phyloP scores from a whole-genome alignment of 371 early-diverging fungal genomes.

The Syncephalastrum sp. region DNA sequence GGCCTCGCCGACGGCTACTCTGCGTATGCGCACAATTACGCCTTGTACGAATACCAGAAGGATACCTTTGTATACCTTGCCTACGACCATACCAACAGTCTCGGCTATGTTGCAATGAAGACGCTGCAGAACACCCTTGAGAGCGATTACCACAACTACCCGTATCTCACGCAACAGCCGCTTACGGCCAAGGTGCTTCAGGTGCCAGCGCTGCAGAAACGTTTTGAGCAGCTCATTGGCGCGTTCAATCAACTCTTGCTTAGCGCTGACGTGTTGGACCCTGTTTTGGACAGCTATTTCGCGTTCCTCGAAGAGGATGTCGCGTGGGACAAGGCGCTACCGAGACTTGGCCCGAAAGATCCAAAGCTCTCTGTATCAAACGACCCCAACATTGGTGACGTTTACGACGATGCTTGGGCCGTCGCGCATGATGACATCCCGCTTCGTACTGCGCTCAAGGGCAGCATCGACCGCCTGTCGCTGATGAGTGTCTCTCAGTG shows the following conservation, averaged over 20 bases:
- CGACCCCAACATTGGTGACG: constrained; percentile 4
- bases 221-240: constrained; percentile 1
- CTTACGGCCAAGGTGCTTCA: neutral
- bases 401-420: constrained; percentile 1
- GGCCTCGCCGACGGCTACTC: constrained; percentile 18
- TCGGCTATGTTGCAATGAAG: constrained; percentile 4
- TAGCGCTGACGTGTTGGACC: neutral
- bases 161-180: neutral
- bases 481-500: no score
- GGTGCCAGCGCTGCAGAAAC: neutral
- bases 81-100: constrained; percentile 5
- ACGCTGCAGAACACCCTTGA: constrained; percentile 4
- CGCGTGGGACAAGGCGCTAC: constrained; percentile 17
- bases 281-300: constrained; percentile 12
- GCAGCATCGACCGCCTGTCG: neutral
- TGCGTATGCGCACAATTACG: constrained; percentile 22
- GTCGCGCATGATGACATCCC: constrained; percentile 11
- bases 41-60: constrained; percentile 15
- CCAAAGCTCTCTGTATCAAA: constrained; percentile 1
- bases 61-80: constrained; percentile 10
- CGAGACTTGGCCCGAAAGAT: neutral
- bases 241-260: constrained; percentile 1
- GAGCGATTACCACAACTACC: constrained; percentile 1
- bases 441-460: constrained; percentile 14
- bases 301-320: constrained; percentile 18